phyloP scores from a whole-genome alignment of 306 rosid species.

The Prinsepia uniflora region DNA sequence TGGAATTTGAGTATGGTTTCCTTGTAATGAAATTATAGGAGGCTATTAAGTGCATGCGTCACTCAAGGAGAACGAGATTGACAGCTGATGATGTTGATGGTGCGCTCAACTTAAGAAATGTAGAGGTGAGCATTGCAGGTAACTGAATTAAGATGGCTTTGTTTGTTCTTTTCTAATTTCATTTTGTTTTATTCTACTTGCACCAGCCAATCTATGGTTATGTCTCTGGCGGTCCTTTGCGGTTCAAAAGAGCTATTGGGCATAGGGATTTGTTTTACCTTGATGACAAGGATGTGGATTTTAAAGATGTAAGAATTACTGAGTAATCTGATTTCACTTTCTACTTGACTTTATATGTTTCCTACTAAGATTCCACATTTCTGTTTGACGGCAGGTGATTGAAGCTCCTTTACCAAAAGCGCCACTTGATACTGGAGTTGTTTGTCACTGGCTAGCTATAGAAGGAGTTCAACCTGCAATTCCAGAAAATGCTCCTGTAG shows the following conservation, averaged over 20 bases:
- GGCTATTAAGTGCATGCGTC: slow-evolving; percentile 96
- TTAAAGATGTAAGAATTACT: slow-evolving; percentile 71
- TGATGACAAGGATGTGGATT: slow-evolving; percentile 86
- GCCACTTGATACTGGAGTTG: slow-evolving; percentile 58
- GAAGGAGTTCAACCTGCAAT: slow-evolving; percentile 97
- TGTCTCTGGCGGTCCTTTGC: slow-evolving; percentile 57
- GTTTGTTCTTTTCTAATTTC: slow-evolving; percentile 1
- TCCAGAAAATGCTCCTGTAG: slow-evolving; percentile 83
- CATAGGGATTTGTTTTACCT: slow-evolving; percentile 87
- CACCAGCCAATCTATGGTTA: slow-evolving; percentile 79
- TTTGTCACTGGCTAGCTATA: slow-evolving; percentile 91
- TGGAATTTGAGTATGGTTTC: neutral
- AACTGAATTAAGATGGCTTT: neutral
- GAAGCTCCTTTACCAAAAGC: slow-evolving; percentile 83
- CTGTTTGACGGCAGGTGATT: slow-evolving; percentile 52
- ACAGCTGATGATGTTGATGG: slow-evolving; percentile 80
- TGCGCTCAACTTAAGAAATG: slow-evolving; percentile 74
- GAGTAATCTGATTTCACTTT: slow-evolving; percentile 27
- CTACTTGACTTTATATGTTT: slow-evolving; percentile 8
- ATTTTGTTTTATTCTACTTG: slow-evolving; percentile 18
- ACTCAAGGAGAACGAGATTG: slow-evolving; percentile 66
- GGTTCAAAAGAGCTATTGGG: slow-evolving; percentile 83
- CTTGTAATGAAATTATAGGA: slow-evolving; percentile 50
- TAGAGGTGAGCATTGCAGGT: slow-evolving; percentile 54
- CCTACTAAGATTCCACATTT: slow-evolving; percentile 20